Evolutionary conservation across 2,329 filamentous ascomycete genomes (phyloP), one percentile per base, ranked within the genome.

Genomic region (Ceratocystis eucalypticola): DNA sequence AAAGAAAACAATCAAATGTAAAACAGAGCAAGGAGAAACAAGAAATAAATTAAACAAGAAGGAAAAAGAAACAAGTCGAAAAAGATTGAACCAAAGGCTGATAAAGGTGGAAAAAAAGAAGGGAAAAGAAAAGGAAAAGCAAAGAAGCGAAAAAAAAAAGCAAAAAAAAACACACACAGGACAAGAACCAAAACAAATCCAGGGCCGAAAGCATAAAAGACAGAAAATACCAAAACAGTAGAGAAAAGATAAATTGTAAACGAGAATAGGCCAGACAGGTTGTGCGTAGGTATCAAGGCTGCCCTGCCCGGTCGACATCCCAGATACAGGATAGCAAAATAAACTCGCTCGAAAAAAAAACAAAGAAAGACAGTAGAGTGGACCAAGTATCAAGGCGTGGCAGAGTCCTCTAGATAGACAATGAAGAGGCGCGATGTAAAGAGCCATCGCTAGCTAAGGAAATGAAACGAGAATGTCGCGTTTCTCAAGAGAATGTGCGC

Each of bases 21-120:
- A 73, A 70, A 72, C 70, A 70, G 69, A 70, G 74, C 80, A 76
- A 79, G 74, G 74, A 76, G 74, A 64, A 15, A 65, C 79, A 78
- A 76, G 73, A 75, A 71, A 72, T 71, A 70, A 70, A 67, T 65
- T 72, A 65, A 71, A 69, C 67, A 66, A 62, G 62, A 63, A 61
- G 67, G 70, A 69, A 65, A 71, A 67, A 65, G 71, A 67, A 69
- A 70, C 71, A 72, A 72, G 71, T 70, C 71, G 71, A 68, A 70
- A 74, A 80, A 76, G 72, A 68, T 71, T 70, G 66, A 69, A 69
- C 70, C 65, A 69, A 67, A 66, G 63, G 64, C 70, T 68, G 64
- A 71, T 67, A 70, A 69, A 48, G 69, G 44, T 50, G 69, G 68
- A 68, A 65, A 66, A 65, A 69, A 68, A 66, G 46, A 64, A 46